phyloP scores from a whole-genome alignment of 805 yeast species.

The Saccharomycopsis oosterbeekiorum region DNA sequence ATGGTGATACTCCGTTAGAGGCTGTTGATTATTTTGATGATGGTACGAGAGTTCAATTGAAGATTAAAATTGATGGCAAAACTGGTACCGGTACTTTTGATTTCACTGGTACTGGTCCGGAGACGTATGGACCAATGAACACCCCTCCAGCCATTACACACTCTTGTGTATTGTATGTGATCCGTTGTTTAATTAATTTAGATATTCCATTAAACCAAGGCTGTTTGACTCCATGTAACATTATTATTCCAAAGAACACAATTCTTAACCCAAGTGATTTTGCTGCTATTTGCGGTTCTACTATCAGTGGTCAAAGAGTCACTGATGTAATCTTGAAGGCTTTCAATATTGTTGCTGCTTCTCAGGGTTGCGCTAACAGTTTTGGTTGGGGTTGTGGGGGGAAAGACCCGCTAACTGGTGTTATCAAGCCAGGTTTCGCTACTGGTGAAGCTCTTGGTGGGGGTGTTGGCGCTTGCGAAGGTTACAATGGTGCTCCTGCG shows the following conservation, averaged over 20 bases:
- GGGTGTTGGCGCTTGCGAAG: slow-evolving; percentile 47
- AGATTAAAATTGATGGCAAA: slow-evolving; percentile 29
- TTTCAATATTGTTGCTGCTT: slow-evolving; percentile 46
- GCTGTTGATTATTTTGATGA: slow-evolving; percentile 47
- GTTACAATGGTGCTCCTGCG: slow-evolving; percentile 40
- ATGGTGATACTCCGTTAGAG: slow-evolving; percentile 27
- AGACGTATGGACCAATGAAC: slow-evolving; percentile 43
- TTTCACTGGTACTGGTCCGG: slow-evolving; percentile 43
- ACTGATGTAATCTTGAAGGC: slow-evolving; percentile 45
- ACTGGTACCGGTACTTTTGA: slow-evolving; percentile 36
- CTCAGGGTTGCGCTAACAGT: slow-evolving; percentile 51
- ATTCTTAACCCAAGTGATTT: slow-evolving; percentile 32
- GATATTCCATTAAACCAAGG: slow-evolving; percentile 52
- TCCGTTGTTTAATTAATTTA: slow-evolving; percentile 40
- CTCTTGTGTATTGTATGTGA: slow-evolving; percentile 44
- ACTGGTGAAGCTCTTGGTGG: slow-evolving; percentile 48
- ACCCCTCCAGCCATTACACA: slow-evolving; percentile 46
- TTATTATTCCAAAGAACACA: slow-evolving; percentile 29
- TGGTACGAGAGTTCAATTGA: slow-evolving; percentile 39
- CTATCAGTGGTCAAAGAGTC: slow-evolving; percentile 47
- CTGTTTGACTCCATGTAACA: slow-evolving; percentile 36
- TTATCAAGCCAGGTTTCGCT: slow-evolving; percentile 40
- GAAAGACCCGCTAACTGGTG: slow-evolving; percentile 29
- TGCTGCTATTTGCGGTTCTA: slow-evolving; percentile 43
- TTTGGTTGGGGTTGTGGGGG: slow-evolving; percentile 46